Conservation (phyloP, 1,139 yeast genomes). For the Wickerhamiella pararugosa region DNA sequence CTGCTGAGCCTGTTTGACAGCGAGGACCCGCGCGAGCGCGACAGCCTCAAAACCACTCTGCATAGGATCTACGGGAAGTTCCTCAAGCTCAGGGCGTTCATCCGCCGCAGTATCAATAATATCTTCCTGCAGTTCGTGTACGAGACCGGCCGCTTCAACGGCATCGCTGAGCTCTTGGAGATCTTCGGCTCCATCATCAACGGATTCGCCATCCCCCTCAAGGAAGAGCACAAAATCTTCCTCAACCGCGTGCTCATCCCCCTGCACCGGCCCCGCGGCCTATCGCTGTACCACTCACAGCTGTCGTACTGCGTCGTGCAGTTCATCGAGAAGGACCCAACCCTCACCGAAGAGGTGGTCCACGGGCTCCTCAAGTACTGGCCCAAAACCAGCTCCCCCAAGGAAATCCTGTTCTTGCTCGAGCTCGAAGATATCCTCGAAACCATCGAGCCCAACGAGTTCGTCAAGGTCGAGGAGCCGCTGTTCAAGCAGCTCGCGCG, state of each 20-base stretch:
- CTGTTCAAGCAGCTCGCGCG: constrained; percentile 85
- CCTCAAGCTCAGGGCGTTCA: constrained; percentile 75
- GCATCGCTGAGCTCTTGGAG: constrained; percentile 87
- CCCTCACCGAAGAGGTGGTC: constrained; percentile 83
- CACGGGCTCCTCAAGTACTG: constrained; percentile 87
- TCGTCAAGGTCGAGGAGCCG: constrained; percentile 83
- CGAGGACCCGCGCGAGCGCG: constrained; percentile 94
- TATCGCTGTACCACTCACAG: constrained; percentile 88
- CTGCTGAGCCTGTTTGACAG: constrained; percentile 82
- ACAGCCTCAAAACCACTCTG: constrained; percentile 82
- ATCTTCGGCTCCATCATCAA: constrained; percentile 91
- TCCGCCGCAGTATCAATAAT: constrained; percentile 80
- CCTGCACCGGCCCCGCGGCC: constrained; percentile 77
- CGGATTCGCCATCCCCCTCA: constrained; percentile 93
- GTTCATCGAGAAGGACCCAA: constrained; percentile 85
- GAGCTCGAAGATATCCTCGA: constrained; percentile 95
- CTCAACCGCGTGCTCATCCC: constrained; percentile 82
- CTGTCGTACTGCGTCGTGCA: constrained; percentile 94
- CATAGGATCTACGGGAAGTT: constrained; percentile 95
- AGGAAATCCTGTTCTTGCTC: constrained; percentile 88
- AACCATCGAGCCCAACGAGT: constrained; percentile 88
- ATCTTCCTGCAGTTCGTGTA: constrained; percentile 86
- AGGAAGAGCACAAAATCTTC: constrained; percentile 91
- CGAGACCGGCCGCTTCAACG: constrained; percentile 92
- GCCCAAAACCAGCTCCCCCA: constrained; percentile 94